Percentiles rank a stretch among this genome's conserved stretches.
These are phyloP conservation scores for Silene coronaria DNA, from an alignment of 179 eudicot species.

Conservation along the genomic window DNA sequence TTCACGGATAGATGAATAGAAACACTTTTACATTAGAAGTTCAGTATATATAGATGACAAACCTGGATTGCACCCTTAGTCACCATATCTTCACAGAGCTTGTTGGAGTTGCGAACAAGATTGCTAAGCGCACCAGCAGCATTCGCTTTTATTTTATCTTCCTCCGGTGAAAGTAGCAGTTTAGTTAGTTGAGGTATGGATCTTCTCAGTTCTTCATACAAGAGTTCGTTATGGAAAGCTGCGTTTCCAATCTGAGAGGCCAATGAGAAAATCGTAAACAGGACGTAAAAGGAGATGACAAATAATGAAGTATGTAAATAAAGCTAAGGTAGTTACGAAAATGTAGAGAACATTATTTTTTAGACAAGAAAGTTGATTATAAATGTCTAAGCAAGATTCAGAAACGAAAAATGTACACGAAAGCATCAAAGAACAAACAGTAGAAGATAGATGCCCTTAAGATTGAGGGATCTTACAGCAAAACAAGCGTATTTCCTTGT, in stretches of 20 bases:
- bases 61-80: slow-evolving; percentile 95
- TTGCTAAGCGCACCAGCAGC: slow-evolving; percentile 99
- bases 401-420: too few species aligned
- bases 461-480: slow-evolving; percentile 56
- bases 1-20: background rate
- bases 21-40: background rate
- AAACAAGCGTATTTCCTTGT: slow-evolving; percentile 97
- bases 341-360: too few species aligned
- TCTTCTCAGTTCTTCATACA: slow-evolving; percentile 79
- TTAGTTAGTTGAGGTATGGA: slow-evolving; percentile 77
- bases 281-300: background rate
- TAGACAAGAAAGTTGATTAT: too few species aligned
- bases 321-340: too few species aligned
- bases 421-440: background rate
- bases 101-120: slow-evolving; percentile 85
- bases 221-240: slow-evolving; percentile 74
- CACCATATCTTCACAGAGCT: slow-evolving; percentile 85
- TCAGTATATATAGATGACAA: slow-evolving; percentile 8
- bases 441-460: background rate
- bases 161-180: slow-evolving; percentile 68
- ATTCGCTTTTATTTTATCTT: slow-evolving; percentile 93
- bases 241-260: slow-evolving; percentile 80
- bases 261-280: background rate
- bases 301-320: too few species aligned
- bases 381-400: too few species aligned